Percentiles rank a stretch among this genome's conserved stretches.
phyloP scores from a whole-genome alignment of 495 filamentous ascomycete genomes.

The Penicillium nucicola region DNA sequence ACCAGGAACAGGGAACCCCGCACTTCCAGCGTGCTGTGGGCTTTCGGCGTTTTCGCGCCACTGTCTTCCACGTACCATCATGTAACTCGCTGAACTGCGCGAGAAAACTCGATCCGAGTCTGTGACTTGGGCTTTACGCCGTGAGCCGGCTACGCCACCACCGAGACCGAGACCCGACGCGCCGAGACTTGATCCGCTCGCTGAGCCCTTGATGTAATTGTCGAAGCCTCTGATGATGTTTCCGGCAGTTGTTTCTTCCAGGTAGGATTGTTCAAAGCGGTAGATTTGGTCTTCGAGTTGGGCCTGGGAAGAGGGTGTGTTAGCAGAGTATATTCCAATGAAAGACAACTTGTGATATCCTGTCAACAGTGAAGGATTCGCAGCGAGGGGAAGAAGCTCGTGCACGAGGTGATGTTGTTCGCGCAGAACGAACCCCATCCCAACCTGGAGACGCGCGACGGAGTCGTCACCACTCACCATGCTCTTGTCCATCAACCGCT shows the following conservation, averaged over 20 bases:
- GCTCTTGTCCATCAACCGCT: slow-evolving; percentile 63
- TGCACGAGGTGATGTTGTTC: not conserved
- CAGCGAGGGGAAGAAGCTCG: too few species aligned
- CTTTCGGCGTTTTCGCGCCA: not conserved
- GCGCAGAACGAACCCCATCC: not conserved
- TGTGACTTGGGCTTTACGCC: slow-evolving; percentile 46
- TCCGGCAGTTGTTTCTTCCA: slow-evolving; percentile 83
- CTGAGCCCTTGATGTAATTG: slow-evolving; percentile 88
- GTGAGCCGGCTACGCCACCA: slow-evolving; percentile 26
- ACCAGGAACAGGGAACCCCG: not conserved
- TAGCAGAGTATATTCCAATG: not conserved
- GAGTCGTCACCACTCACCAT: slow-evolving; percentile 43
- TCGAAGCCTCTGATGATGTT: slow-evolving; percentile 99
- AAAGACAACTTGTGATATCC: not conserved
- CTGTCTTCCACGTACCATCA: slow-evolving; percentile 34
- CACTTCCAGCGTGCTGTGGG: too few species aligned
- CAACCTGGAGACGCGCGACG: not conserved
- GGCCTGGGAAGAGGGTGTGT: slow-evolving; percentile 32
- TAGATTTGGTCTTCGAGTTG: slow-evolving; percentile 79
- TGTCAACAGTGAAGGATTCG: not conserved
- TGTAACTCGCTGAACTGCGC: slow-evolving; percentile 49
- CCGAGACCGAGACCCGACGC: slow-evolving; percentile 46
- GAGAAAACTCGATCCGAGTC: slow-evolving; percentile 52
- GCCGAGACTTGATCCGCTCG: slow-evolving; percentile 31
- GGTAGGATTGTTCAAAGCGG: slow-evolving; percentile 79